phyloP scores from a whole-genome alignment of 2,329 filamentous ascomycete genomes.

The Zymoseptoria pseudotritici region DNA sequence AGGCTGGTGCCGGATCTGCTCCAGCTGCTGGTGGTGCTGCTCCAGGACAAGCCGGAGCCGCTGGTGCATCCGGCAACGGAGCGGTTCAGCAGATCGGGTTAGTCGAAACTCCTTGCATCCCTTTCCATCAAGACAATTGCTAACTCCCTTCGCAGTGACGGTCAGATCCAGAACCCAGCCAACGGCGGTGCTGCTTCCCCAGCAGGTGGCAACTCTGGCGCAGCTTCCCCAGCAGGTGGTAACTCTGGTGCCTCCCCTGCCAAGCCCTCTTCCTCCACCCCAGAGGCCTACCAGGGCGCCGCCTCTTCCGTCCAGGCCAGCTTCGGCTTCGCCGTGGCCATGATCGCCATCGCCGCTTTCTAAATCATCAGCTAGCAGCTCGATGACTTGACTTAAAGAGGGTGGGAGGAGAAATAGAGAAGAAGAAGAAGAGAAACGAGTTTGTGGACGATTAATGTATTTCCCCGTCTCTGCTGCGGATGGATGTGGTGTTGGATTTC shows the following conservation, averaged over 20 bases:
- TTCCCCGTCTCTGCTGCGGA: neutral
- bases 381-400: neutral
- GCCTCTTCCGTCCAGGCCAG: slow-evolving; percentile 28
- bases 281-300: slow-evolving; percentile 14
- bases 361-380: slow-evolving; percentile 6
- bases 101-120: neutral
- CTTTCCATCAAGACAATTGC: neutral
- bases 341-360: slow-evolving; percentile 33
- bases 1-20: too few species aligned
- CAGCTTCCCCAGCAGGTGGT: neutral
- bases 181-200: neutral
- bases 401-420: neutral
- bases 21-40: too few species aligned
- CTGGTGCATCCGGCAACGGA: too few species aligned
- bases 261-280: neutral
- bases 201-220: too few species aligned
- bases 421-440: too few species aligned
- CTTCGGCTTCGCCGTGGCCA: slow-evolving; percentile 33
- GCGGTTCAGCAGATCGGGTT: neutral
- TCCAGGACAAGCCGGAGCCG: too few species aligned
- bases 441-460: neutral
- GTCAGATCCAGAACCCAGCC: neutral
- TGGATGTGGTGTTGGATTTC: too few species aligned
- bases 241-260: neutral
- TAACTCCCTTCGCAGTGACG: neutral